Base-by-base conservation (phyloP, 23 red algal genomes). In the Gracilaria caudata region DNA sequence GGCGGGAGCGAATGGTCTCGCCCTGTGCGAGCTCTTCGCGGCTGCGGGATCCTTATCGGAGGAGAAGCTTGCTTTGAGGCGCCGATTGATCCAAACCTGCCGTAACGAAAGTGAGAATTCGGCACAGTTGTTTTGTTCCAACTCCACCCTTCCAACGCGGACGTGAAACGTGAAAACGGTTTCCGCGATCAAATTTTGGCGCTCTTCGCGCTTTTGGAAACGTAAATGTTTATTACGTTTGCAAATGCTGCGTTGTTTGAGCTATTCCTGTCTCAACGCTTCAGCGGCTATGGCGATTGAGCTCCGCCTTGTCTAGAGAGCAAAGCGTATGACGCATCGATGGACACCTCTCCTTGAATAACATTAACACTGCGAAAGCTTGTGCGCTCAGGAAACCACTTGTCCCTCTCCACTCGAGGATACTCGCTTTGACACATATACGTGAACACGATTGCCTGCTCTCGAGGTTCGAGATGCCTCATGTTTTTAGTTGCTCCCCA, bases 201-300 rank as follows among this genome's bases (percentile, higher is more conserved):
- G 49, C 49, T 16, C 49, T 8, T 53, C 1, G 1, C 49, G 49
- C 41, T 53, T n/a, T n/a, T n/a, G n/a, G 54, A 3, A 12, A 57
- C 17, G 54, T 57, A 20, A 57, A n/a, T 20, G 17, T 57, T 21
- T 57, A 20, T 7, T 3, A 60, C 23, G 57, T 28, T 7, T 4
- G 23, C 57, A 66, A 66, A 66, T 66, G 61, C 61, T 66, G 0
- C 14, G 29, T 66, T 66, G 32, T 66, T 66, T 60, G 57, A 8
- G 23, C 23, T 1, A 9, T 17, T 53, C 2, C 7, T 53, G 49
- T 1, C 14, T 7, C 49, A 13, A 53, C 49, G 49, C 49, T 53
- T 17, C 49, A 53, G 1, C 49, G 1, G n/a, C 49, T 4, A 7
- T 45, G 4, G 6, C 41, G 41, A 45, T 7, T 10, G 10, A 10